These are phyloP conservation scores for Apophysomyces trapeziformis DNA, from an alignment of 371 early-diverging fungal species.

Conservation along the genomic window DNA sequence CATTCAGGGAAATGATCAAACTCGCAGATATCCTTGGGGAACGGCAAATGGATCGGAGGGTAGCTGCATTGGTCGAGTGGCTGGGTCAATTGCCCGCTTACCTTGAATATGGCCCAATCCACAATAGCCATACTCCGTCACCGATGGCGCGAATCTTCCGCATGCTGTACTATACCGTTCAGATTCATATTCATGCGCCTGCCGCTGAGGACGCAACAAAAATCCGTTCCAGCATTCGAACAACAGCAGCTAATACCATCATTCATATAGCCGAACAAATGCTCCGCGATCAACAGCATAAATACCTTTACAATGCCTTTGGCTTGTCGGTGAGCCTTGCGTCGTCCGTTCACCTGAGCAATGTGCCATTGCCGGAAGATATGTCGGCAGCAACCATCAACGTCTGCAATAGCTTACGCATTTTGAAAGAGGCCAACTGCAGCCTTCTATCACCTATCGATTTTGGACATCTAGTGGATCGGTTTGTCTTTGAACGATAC, in stretches of 20 bases:
- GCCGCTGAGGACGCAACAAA: background rate
- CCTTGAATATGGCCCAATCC: slow-evolving; percentile 33
- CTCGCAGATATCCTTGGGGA: slow-evolving; percentile 34
- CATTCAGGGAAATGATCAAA: slow-evolving; percentile 44
- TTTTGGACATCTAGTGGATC: slow-evolving; percentile 24
- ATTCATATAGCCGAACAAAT: slow-evolving; percentile 49
- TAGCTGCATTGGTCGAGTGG: slow-evolving; percentile 39
- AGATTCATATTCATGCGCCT: slow-evolving; percentile 27
- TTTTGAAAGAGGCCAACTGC: slow-evolving; percentile 24
- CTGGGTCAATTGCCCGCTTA: slow-evolving; percentile 41
- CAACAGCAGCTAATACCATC: slow-evolving; percentile 43
- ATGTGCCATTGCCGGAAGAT: background rate
- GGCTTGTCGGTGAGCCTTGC: slow-evolving; percentile 29
- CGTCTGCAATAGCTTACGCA: slow-evolving; percentile 14
- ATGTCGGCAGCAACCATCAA: slow-evolving; percentile 13
- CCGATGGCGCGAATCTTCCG: slow-evolving; percentile 42
- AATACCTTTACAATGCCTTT: slow-evolving; percentile 35
- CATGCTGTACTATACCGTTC: slow-evolving; percentile 50
- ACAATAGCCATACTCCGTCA: slow-evolving; percentile 30
- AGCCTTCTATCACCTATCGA: slow-evolving; percentile 15
- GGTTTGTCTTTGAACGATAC: slow-evolving; percentile 16
- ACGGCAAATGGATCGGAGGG: background rate
- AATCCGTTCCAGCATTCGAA: slow-evolving; percentile 27
- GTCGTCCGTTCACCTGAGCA: slow-evolving; percentile 29
- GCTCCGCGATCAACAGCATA: slow-evolving; percentile 25